Conservation (phyloP, 768 basidiomycete species). For the Phylloporus sp. region DNA sequence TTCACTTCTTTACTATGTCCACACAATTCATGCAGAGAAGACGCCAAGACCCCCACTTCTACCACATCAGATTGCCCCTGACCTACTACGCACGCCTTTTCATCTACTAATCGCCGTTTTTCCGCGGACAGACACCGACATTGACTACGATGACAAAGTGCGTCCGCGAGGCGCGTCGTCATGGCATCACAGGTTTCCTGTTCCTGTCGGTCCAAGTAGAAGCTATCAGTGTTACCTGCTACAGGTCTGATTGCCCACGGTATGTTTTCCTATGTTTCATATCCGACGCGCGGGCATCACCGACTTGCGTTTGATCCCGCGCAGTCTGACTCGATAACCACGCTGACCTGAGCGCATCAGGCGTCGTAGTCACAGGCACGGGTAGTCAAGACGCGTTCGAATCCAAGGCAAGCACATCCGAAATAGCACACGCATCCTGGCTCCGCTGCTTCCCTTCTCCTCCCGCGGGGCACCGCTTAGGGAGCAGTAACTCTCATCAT, state of each 20-base stretch:
- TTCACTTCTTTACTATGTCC: too few relatives aligned
- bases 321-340: too few relatives aligned
- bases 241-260: not conserved
- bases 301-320: too few relatives aligned
- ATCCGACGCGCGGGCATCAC: not conserved
- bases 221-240: not conserved
- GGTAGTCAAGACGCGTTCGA: too few relatives aligned
- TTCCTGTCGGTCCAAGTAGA: not conserved
- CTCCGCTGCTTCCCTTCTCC: too few relatives aligned
- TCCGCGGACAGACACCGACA: not conserved
- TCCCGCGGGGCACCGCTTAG: too few relatives aligned
- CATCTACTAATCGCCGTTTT: not conserved
- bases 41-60: too few relatives aligned
- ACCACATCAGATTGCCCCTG: too few relatives aligned
- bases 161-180: not conserved
- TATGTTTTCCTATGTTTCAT: not conserved
- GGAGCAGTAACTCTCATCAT: not conserved
- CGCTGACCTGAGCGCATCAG: not conserved
- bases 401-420: too few relatives aligned
- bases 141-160: not conserved
- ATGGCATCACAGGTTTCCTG: not conserved
- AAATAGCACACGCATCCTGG: too few relatives aligned
- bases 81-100: not conserved
- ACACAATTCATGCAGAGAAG: too few relatives aligned
- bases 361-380: too few relatives aligned